phyloP scores from a whole-genome alignment of 768 basidiomycete species.

The Postia placenta region DNA sequence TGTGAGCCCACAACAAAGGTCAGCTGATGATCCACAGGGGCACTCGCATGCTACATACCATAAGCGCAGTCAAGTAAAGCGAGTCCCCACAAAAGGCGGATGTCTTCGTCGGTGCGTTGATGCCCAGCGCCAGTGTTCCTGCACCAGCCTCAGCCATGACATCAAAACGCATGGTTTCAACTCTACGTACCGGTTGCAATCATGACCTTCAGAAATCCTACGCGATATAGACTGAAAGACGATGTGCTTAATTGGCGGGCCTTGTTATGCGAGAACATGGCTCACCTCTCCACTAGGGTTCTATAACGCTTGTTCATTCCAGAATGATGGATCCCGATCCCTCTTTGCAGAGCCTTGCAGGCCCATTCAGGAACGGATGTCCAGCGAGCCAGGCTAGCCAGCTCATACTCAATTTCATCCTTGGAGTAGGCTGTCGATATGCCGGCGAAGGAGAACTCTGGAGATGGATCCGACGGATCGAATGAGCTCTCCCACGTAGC shows the following conservation, averaged over 20 bases:
- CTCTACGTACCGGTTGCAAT: conserved; percentile 58
- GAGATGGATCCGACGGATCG: conserved; percentile 49
- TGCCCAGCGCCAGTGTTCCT: conserved; percentile 69
- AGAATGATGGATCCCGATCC: conserved; percentile 64
- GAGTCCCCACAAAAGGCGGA: conserved; percentile 61
- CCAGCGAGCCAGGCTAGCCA: conserved; percentile 31
- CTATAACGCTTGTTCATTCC: conserved; percentile 65
- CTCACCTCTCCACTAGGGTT: conserved; percentile 49
- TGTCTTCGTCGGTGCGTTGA: conserved; percentile 68
- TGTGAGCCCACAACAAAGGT: too few species aligned
- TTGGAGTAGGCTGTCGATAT: conserved; percentile 35
- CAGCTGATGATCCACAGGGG: too few species aligned
- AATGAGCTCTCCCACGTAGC: conserved; percentile 48
- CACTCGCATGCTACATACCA: conserved; percentile 43
- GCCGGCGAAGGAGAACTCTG: conserved; percentile 57
- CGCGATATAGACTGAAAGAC: conserved; percentile 46
- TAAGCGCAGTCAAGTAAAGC: conserved; percentile 52
- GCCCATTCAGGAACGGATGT: conserved; percentile 36
- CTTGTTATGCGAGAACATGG: too few species aligned
- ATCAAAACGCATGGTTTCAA: too few species aligned
- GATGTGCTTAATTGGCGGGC: background rate
- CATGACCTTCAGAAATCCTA: conserved; percentile 56
- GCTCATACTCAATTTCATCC: conserved; percentile 43
- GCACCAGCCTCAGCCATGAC: too few species aligned
- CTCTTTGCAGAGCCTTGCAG: conserved; percentile 43